Evolutionary conservation across 805 yeast genomes (phyloP).

Genomic region (Monosporozyma yasuniensis): DNA sequence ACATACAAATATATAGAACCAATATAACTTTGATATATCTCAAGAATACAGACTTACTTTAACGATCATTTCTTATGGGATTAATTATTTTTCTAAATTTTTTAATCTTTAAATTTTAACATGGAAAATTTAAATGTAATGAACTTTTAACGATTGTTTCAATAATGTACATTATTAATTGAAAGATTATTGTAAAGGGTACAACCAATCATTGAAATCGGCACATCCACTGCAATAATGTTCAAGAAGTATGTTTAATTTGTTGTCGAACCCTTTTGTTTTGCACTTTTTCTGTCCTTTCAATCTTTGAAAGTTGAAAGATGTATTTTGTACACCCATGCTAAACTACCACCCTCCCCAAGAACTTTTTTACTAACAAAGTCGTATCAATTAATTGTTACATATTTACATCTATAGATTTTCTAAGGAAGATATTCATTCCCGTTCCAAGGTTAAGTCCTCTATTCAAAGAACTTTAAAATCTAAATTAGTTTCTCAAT

Average conservation of each 20-base stretch:
- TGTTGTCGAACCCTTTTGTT: neutral
- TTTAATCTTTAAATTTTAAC: neutral
- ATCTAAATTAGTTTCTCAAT: conserved; percentile 61
- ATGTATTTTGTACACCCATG: neutral
- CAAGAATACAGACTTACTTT: too few relatives aligned
- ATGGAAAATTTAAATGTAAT: neutral
- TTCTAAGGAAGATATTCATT: conserved; percentile 77
- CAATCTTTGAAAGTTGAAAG: neutral
- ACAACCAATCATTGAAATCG: neutral
- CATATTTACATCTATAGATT: conserved; percentile 34
- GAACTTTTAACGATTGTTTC: neutral
- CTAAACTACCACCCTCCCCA: neutral
- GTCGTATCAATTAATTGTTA: too few relatives aligned
- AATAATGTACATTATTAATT: neutral
- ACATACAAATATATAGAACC: too few relatives aligned
- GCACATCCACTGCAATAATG: neutral
- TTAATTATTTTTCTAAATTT: neutral
- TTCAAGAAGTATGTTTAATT: conserved; percentile 5
- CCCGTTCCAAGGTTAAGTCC: conserved; percentile 85
- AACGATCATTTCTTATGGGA: too few relatives aligned
- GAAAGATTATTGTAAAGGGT: neutral
- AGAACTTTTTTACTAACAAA: conserved; percentile 1
- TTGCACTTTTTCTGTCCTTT: neutral
- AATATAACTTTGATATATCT: too few relatives aligned
- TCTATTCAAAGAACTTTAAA: conserved; percentile 90